Evolutionary conservation across 208 protist species (phyloP), one percentile per base, ranked within the genome.

Genomic region (Perkinsela sp.): DNA sequence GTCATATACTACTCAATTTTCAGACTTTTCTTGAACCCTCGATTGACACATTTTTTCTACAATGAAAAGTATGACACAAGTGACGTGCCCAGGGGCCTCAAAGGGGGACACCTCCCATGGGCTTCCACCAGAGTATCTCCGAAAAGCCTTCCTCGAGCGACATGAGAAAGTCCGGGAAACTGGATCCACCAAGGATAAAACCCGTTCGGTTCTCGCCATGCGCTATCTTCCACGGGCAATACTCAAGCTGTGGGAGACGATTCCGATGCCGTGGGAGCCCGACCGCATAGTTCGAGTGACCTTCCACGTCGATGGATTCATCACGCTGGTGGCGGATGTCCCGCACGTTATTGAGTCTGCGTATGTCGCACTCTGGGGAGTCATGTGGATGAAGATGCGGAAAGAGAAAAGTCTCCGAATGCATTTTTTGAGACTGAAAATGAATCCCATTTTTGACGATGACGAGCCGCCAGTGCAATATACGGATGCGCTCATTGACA

Each of bases 291-390:
- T 98, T 31, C 84, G 94, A 68, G 94, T 97, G 1, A 78, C 99
- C 29, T 99, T 99, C 79, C 97, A 99, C 81, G 83, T 96, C 2
- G 96, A 94, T 31, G 97, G 97, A 67, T 94, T 96, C 2, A 92
- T 99, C 28, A 99, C 98, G 16, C 98, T 99, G 72, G 96, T 99
- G 2, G 98, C 99, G 72, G 96, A 99, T 76, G 93, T 97, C 30
- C 96, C 98, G 22, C 87, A 80, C 16, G 97, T 99, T 0, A 90
- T 99, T 29, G 96, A 99, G 83, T 96, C 96, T 28, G 70, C 98
- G 0, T 99, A 97, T 76, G 76, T 95, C 66, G 93, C 97, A 2
- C 97, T 99, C 80, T 99, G 98, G 97, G 95, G 90, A 15, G 96
- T 96, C 0, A 97, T 97, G 86, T 99, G 97, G 97, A 97, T 98